Base-by-base conservation (phyloP, 2,329 filamentous ascomycete genomes). In the Xylaria sp. region DNA sequence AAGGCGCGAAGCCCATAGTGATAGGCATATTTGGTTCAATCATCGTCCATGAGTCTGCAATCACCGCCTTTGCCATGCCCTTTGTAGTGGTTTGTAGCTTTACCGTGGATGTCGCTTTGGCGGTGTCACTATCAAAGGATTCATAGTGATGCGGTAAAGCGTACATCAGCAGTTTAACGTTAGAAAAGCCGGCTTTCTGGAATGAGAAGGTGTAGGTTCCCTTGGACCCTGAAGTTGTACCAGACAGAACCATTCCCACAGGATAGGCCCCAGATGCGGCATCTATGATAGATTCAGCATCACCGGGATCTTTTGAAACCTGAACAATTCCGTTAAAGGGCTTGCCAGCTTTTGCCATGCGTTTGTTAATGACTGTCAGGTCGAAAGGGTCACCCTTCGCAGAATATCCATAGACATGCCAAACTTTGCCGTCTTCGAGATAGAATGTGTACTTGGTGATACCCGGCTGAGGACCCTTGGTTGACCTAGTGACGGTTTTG, bases 91-190 rank as follows among this genome's bases (percentile, higher is more conserved):
- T 95, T 63, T 90, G 87, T 59, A 98, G 81, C 69, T 86, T 83
- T 1, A 96, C 77, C 4, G 81, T 86, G 7, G 83, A 81, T 27
- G 82, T 80, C 11, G 80, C 81, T 9, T 87, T 88, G 39, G 71
- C 74, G 1, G 86, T 88, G 0, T 79, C 79, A 0, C 78, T 72
- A 70, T 93, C 87, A 67, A 98, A 94, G 0, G 92, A 93, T 36
- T 88, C 82, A 2, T 93, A 77, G 72, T 98, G 96, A 77, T 98
- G 96, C 25, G 94, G 93, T 54, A 99, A 81, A 17, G 92, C 92
- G 77, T 92, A 97, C 90, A 97, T 96, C 69, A 96, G 83, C 25
- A 97, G 82, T 66, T 83, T 86, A 17, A 86, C 82, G 6, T 81
- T 78, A 17, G 83, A 76, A 39, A 88, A 82, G 5, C 94, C 95